Evolutionary conservation across 2,329 filamentous ascomycete species (phyloP).

Genomic region (Amesomyces nigricolor): DNA sequence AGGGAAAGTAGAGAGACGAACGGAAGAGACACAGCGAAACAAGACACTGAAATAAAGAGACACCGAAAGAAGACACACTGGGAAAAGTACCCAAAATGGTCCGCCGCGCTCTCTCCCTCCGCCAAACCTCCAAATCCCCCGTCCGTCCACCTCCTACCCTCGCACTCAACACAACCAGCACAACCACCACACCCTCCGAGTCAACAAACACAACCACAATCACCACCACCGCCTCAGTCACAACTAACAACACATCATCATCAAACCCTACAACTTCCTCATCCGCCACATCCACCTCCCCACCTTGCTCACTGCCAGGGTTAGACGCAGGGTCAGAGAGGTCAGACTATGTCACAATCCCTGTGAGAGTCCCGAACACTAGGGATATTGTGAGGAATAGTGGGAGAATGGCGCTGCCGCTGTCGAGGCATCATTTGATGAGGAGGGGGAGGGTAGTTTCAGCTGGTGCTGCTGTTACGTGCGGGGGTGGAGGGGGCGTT

Average conservation of each 20-base stretch:
- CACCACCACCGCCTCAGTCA: no score
- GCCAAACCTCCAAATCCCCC: neutral
- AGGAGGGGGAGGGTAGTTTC: constrained; percentile 4
- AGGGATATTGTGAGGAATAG: neutral
- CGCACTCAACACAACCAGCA: neutral
- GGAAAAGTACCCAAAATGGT: constrained; percentile 3
- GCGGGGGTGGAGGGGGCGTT: no score
- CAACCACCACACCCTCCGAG: neutral
- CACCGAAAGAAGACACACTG: neutral
- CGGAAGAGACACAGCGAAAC: no score
- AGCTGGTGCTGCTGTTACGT: neutral
- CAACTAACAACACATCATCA: no score
- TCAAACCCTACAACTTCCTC: no score
- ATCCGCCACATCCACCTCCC: no score
- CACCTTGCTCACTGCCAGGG: no score
- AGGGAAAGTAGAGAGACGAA: neutral
- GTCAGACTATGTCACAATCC: constrained; percentile 2
- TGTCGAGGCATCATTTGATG: constrained; percentile 8
- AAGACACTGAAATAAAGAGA: no score
- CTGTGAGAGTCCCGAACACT: neutral
- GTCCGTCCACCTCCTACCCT: neutral
- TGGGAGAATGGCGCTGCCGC: constrained; percentile 1
- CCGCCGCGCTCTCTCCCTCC: constrained; percentile 10
- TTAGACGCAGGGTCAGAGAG: no score
- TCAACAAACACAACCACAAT: neutral